Base-by-base conservation (phyloP, 176 grass and related monocot genomes). In the Olyra latifolia region DNA sequence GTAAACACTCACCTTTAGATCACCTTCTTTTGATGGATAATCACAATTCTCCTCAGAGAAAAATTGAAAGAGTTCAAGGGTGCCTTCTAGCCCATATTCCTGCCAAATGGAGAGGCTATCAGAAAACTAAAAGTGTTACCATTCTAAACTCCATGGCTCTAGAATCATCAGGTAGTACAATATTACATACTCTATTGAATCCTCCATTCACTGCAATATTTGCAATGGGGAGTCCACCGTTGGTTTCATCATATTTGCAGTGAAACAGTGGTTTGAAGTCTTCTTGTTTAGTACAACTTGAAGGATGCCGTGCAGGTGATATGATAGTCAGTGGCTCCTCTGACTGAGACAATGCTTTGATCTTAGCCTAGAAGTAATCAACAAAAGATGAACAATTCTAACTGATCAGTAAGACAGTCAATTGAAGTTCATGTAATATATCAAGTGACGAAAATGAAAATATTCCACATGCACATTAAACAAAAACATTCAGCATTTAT, bases 31-130 rank as follows among this genome's bases (percentile, higher is more conserved):
- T 28, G 74, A 82, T 40, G 78, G 22, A 72, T 90, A 84, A 56
- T 66, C 78, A 71, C 23, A 85, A 62, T 90, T 88, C 67, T 96
- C 85, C 69, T 96, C 87, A 22, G 79, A 92, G 82, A 95, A 95
- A 78, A 90, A 92, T 15, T 91, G 84, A 83, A 90, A 90, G 28
- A 92, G 87, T 83, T 88, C 93, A 58, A 88, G 90, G 24, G 87
- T 95, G 44, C 87, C 89, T 78, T 96, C 87, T 66, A 74, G 57
- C 39, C 89, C 90, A 88, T 82, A 84, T 92, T 96, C 93, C 90
- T 96, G 75, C 19, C 20, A 85, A 79, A 90, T 62, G 23, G 77
- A 6, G 27, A 27, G 15, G 76, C 35, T 49, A 77, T 84, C 38
- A 81, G 83, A 82, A 84, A 88, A 8, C 7, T 72, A 17, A 40